Base-by-base conservation (phyloP, 2,329 filamentous ascomycete genomes). In the Alternaria sp. region DNA sequence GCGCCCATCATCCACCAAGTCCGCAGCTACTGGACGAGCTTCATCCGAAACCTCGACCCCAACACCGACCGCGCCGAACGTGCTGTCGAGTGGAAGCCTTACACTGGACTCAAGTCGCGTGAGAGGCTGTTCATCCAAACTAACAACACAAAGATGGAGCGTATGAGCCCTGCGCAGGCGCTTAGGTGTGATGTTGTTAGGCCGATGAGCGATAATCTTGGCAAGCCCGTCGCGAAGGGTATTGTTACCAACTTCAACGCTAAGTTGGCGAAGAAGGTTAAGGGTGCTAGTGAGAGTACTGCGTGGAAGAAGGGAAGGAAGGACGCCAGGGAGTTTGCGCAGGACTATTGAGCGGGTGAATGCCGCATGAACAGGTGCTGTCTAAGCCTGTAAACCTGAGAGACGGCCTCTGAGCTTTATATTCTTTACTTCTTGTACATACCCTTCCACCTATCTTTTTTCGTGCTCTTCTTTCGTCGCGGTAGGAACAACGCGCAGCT, bases 1-100 rank as follows among this genome's bases (percentile, higher is more conserved):
- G 84, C 81, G 2, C 73, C 74, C 0, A 87, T 91, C 6, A 84
- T 91, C 1, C 83, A 86, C 0, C 79, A 90, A 0, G 85, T 91
- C 26, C 89, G 92, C 72, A 85, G 84, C 0, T 94, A 93, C 77
- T 94, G 90, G 90, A 87, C 88, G 2, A 92, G 88, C 67, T 94
- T 94, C 74, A 88, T 94, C 64, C 81, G 86, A 25, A 83, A 83
- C 0, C 84, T 88, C 41, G 83, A 94, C 75, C 92, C 92, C 0
- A 94, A 94, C 73, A 82, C 70, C 15, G 78, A 84, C 58, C 83
- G 87, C 9, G 66, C 78, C 46, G 41, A 65, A 0, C 84, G 82
- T 0, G 81, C 82, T 46, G 86, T 87, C 4, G 77, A 78, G 58
- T 90, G 88, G 89, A 76, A 81, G 64, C 74, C 76, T 5, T 88